Conservation (phyloP, 129 eudicot species). For the Scalesia atractyloides region DNA sequence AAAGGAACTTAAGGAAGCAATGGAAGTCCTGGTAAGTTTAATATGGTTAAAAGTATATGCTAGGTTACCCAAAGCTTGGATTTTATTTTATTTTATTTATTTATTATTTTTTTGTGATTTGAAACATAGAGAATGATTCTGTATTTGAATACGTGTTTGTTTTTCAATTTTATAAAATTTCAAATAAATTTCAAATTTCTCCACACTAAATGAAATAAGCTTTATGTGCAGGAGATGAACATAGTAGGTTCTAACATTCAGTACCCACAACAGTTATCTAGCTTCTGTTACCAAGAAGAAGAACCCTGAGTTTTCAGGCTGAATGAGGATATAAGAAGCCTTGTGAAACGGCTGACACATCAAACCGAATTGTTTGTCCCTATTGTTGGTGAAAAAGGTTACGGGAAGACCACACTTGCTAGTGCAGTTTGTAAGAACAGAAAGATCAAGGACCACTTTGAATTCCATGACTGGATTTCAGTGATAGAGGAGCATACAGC, state of each 20-base stretch:
- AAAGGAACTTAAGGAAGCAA: too few species aligned
- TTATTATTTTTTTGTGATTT: too few species aligned
- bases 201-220: too few species aligned
- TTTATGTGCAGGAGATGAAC: too few species aligned
- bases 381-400: constrained; percentile 47
- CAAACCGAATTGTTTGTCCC: constrained; percentile 25
- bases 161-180: too few species aligned
- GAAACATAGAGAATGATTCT: too few species aligned
- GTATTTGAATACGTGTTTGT: too few species aligned
- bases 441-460: constrained; percentile 40
- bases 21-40: too few species aligned
- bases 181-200: too few species aligned
- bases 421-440: constrained; percentile 41
- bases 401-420: constrained; percentile 62
- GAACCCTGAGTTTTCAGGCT: constrained; percentile 39
- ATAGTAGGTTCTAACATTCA: constrained; percentile 20
- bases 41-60: too few species aligned
- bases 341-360: constrained; percentile 22
- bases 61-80: too few species aligned
- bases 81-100: too few species aligned
- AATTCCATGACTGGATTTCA: constrained; percentile 42
- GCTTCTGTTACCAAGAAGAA: constrained; percentile 39
- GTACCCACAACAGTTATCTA: constrained; percentile 25
- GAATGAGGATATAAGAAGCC: constrained; percentile 19
- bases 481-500: constrained; percentile 28